Evolutionary conservation across 2,329 filamentous ascomycete species (phyloP).

Genomic region (Myriosclerotinia curreyana): DNA sequence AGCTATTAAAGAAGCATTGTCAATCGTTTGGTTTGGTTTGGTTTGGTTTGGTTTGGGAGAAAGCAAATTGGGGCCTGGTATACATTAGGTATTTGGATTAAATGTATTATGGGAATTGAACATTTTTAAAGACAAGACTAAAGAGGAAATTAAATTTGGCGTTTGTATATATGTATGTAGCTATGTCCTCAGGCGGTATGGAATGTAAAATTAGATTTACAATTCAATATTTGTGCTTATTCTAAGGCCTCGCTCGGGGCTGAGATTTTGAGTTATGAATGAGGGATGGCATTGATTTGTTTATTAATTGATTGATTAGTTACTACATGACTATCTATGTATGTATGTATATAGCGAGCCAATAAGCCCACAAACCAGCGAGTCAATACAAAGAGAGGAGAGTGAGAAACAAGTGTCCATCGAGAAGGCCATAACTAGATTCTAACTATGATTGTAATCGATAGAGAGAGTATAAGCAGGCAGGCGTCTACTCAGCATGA

Average conservation of each 20-base stretch:
- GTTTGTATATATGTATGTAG: neutral
- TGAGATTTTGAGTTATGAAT: neutral
- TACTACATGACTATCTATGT: neutral
- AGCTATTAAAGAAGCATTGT: neutral
- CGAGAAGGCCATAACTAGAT: neutral
- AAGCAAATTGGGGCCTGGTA: neutral
- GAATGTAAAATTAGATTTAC: neutral
- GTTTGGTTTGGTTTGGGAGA: neutral
- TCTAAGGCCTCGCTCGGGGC: neutral
- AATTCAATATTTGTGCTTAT: neutral
- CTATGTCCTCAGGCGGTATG: no score
- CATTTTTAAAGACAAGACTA: neutral
- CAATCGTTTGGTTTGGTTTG: conserved; percentile 6
- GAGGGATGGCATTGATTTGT: no score
- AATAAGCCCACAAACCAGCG: neutral
- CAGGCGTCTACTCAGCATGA: neutral
- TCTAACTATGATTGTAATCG: neutral
- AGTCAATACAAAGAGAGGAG: neutral
- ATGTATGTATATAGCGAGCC: neutral
- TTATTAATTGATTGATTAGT: neutral
- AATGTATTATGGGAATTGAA: neutral
- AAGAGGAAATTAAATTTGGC: neutral
- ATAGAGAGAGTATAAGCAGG: neutral
- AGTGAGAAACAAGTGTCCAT: conserved; percentile 1
- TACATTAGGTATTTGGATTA: neutral